These are phyloP conservation scores for Phellinidium pouzarii DNA, from an alignment of 1,284 basidiomycete species.

Conservation along the genomic window DNA sequence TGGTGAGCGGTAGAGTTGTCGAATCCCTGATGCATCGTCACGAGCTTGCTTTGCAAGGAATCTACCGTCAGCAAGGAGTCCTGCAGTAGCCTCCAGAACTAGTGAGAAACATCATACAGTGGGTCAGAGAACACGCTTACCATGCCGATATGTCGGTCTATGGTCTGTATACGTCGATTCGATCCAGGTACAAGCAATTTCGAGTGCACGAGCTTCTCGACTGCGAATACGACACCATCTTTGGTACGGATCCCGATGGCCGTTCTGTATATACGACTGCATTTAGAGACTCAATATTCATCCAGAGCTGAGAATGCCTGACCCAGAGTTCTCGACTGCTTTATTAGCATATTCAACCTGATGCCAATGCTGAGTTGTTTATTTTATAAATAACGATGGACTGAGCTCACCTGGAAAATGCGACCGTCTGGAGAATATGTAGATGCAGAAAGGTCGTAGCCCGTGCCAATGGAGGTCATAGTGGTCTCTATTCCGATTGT, in stretches of 20 bases:
- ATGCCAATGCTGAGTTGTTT: constrained; percentile 19
- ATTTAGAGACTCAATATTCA: constrained; percentile 17
- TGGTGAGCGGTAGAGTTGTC: constrained; percentile 71
- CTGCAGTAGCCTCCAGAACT: constrained; percentile 73
- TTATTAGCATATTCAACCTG: constrained; percentile 98
- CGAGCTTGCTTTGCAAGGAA: constrained; percentile 83
- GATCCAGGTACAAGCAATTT: constrained; percentile 93
- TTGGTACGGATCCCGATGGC: constrained; percentile 89
- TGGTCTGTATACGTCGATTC: constrained; percentile 88
- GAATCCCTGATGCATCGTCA: constrained; percentile 77
- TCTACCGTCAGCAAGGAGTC: constrained; percentile 90
- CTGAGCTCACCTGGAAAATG: constrained; percentile 79
- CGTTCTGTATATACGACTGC: constrained; percentile 45
- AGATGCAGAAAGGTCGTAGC: constrained; percentile 96
- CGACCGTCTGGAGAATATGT: constrained; percentile 98
- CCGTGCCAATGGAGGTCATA: constrained; percentile 98
- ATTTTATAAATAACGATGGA: not conserved
- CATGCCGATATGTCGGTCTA: constrained; percentile 91
- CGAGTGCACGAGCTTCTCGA: constrained; percentile 97
- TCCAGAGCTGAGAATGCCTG: not conserved
- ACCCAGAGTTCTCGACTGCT: constrained; percentile 98
- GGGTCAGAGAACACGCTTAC: constrained; percentile 34
- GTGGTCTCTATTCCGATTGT: constrained; percentile 20
- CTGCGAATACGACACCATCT: constrained; percentile 90
- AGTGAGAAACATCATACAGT: not conserved